phyloP scores from a whole-genome alignment of 2,329 filamentous ascomycete genomes.

The Fusarium sp. region DNA sequence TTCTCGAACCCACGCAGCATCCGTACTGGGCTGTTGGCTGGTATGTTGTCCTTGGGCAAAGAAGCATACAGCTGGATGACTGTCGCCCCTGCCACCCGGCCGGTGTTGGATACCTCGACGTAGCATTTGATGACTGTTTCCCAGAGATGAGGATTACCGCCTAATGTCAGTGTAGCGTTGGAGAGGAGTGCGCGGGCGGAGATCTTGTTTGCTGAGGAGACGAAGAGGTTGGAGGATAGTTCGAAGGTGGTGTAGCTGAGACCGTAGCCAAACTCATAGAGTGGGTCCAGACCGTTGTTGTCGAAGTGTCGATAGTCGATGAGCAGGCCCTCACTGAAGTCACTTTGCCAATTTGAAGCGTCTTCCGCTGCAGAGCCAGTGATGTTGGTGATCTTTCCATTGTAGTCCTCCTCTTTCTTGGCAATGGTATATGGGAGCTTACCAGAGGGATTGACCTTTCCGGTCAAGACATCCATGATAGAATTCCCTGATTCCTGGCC shows the following conservation, averaged over 20 bases:
- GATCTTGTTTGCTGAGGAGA: not conserved
- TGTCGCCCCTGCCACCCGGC: slow-evolving; percentile 56
- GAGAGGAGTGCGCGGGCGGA: not conserved
- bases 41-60: slow-evolving; percentile 48
- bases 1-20: slow-evolving; percentile 64
- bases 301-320: slow-evolving; percentile 81
- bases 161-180: not conserved
- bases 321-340: not conserved
- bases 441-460: not conserved
- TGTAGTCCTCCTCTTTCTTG: not conserved
- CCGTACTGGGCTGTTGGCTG: slow-evolving; percentile 56
- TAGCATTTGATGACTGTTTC: not conserved
- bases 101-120: slow-evolving; percentile 33
- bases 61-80: slow-evolving; percentile 65
- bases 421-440: slow-evolving; percentile 1
- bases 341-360: not conserved
- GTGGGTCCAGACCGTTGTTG: slow-evolving; percentile 64
- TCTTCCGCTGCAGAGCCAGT: not conserved
- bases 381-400: not conserved
- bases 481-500: slow-evolving; percentile 34
- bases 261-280: slow-evolving; percentile 81
- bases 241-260: slow-evolving; percentile 76
- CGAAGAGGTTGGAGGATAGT: not conserved
- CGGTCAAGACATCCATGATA: not conserved
- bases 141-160: not conserved